phyloP scores from a whole-genome alignment of 805 yeast genomes.

The Starmera amethionina region DNA sequence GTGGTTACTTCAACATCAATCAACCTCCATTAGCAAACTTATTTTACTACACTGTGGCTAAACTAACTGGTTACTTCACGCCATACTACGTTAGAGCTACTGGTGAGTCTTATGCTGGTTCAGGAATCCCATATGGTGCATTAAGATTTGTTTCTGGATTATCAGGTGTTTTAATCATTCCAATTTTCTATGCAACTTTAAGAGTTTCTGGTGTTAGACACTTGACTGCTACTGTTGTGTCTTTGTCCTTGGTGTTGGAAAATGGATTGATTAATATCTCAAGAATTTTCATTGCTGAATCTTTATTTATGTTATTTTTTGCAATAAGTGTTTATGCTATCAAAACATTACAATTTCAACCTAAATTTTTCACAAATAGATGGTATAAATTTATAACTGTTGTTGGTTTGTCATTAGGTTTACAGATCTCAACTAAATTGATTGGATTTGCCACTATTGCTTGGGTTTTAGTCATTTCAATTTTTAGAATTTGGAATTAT shows the following conservation, averaged over 20 bases:
- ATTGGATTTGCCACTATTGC: conserved; percentile 57
- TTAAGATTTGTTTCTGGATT: conserved; percentile 51
- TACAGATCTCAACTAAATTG: conserved; percentile 53
- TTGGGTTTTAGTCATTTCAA: conserved; percentile 47
- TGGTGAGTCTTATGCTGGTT: conserved; percentile 6
- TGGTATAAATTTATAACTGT: conserved; percentile 47
- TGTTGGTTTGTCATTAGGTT: conserved; percentile 44
- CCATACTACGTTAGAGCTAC: conserved; percentile 9
- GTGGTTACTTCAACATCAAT: conserved; percentile 58
- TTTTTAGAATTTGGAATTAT: conserved; percentile 48
- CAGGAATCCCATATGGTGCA: conserved; percentile 36
- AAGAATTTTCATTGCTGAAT: conserved; percentile 38
- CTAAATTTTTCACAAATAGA: conserved; percentile 30
- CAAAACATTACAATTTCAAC: conserved; percentile 17
- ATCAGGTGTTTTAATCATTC: conserved; percentile 42
- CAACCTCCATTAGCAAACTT: conserved; percentile 66
- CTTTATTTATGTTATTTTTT: conserved; percentile 34
- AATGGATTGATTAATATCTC: conserved; percentile 56
- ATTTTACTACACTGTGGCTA: conserved; percentile 44
- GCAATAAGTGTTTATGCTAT: conserved; percentile 41
- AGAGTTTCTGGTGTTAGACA: conserved; percentile 47
- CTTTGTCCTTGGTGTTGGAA: conserved; percentile 48
- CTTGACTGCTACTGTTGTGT: conserved; percentile 37
- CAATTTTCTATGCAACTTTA: conserved; percentile 44
- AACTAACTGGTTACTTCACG: conserved; percentile 42